These are phyloP conservation scores for Seiridium unicorne DNA, from an alignment of 2,329 filamentous ascomycete genomes.

Conservation along the genomic window DNA sequence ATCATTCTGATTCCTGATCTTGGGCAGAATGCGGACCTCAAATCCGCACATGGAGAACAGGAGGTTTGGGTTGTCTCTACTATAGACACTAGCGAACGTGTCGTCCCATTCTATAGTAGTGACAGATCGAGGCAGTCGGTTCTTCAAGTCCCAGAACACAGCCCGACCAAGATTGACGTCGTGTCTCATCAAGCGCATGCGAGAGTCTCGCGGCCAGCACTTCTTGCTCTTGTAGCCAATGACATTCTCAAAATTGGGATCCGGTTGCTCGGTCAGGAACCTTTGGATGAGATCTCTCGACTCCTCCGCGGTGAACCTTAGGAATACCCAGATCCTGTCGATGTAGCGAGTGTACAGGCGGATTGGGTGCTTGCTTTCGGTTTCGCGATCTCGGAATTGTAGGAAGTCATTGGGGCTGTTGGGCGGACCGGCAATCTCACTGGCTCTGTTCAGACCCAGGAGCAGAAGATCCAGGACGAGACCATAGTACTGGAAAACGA, in stretches of 20 bases:
- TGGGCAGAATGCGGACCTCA: slow-evolving; percentile 92
- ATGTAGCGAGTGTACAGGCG: slow-evolving; percentile 97
- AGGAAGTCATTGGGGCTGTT: slow-evolving; percentile 96
- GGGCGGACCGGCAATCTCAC: slow-evolving; percentile 92
- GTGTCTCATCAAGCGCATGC: slow-evolving; percentile 98
- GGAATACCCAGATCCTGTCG: slow-evolving; percentile 97
- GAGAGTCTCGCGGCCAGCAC: slow-evolving; percentile 96
- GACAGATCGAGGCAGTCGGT: slow-evolving; percentile 87
- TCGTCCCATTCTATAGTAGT: slow-evolving; percentile 99
- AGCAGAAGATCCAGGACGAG: slow-evolving; percentile 90
- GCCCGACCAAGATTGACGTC: slow-evolving; percentile 97
- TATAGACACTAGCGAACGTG: slow-evolving; percentile 97
- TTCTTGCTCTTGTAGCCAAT: slow-evolving; percentile 99
- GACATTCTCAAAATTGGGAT: slow-evolving; percentile 98
- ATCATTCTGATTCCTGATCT: slow-evolving; percentile 91
- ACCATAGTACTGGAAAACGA: slow-evolving; percentile 98
- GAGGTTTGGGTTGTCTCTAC: slow-evolving; percentile 93
- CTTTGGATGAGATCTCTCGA: slow-evolving; percentile 94
- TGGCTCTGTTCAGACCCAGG: slow-evolving; percentile 91
- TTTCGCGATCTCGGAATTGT: slow-evolving; percentile 91
- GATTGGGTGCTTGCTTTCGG: slow-evolving; percentile 91
- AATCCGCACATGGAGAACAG: slow-evolving; percentile 98
- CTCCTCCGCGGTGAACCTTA: slow-evolving; percentile 90
- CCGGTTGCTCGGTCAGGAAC: slow-evolving; percentile 95
- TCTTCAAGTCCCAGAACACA: slow-evolving; percentile 99